Percentiles rank a stretch among this genome's conserved stretches.
phyloP scores from a whole-genome alignment of 2,329 filamentous ascomycete genomes.

The Tolypocladium paradoxum region DNA sequence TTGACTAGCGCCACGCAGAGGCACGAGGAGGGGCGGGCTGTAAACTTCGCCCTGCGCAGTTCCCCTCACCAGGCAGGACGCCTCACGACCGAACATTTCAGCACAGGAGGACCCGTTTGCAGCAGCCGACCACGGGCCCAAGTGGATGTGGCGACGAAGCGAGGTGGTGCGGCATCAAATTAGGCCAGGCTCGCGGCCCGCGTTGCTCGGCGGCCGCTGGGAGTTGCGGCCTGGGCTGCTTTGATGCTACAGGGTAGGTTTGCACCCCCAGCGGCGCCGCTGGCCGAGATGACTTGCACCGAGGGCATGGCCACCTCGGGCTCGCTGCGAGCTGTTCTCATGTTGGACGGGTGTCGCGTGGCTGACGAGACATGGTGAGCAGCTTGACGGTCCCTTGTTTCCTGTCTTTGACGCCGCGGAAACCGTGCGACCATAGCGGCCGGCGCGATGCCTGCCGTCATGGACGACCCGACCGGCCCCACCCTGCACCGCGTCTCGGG shows the following conservation, averaged over 20 bases:
- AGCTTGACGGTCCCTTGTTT: background rate
- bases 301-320: too few species aligned
- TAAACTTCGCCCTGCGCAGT: constrained; percentile 18
- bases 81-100: constrained; percentile 34
- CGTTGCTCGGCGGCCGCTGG: background rate
- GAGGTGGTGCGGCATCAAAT: background rate
- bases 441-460: constrained; percentile 59
- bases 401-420: background rate
- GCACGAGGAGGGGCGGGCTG: constrained; percentile 2
- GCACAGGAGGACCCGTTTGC: constrained; percentile 20
- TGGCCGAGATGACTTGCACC: too few species aligned
- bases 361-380: background rate
- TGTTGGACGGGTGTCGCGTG: background rate
- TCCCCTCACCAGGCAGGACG: constrained; percentile 21
- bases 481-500: constrained; percentile 62
- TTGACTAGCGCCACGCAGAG: background rate
- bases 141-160: background rate
- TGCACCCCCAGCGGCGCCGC: background rate
- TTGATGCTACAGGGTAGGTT: background rate
- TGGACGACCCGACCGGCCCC: constrained; percentile 64
- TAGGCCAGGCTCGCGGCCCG: background rate
- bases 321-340: background rate
- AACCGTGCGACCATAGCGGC: background rate
- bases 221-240: background rate
- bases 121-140: background rate